Evolutionary conservation across 2,329 filamentous ascomycete species (phyloP).

Genomic region (Trichophyton simii): DNA sequence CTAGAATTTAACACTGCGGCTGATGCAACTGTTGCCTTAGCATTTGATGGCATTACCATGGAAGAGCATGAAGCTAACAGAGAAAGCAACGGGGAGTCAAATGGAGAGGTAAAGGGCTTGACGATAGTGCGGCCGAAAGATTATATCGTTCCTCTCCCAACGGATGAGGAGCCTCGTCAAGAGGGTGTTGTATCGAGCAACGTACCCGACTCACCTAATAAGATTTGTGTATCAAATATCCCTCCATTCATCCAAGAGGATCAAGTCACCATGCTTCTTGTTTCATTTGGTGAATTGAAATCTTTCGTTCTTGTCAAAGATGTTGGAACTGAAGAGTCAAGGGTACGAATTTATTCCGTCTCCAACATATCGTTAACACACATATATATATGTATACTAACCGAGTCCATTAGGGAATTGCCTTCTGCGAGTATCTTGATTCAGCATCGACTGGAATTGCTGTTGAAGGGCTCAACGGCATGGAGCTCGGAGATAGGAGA

Average conservation of each 20-base stretch:
- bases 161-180: slow-evolving; percentile 60
- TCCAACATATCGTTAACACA: background rate
- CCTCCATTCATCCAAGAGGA: slow-evolving; percentile 79
- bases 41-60: slow-evolving; percentile 82
- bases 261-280: slow-evolving; percentile 78
- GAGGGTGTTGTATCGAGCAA: slow-evolving; percentile 64
- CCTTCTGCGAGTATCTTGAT: slow-evolving; percentile 90
- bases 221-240: slow-evolving; percentile 85
- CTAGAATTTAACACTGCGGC: slow-evolving; percentile 78
- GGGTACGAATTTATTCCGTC: slow-evolving; percentile 45
- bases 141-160: slow-evolving; percentile 79
- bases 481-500: slow-evolving; percentile 79
- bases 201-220: slow-evolving; percentile 86
- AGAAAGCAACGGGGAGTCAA: slow-evolving; percentile 37
- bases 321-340: slow-evolving; percentile 67
- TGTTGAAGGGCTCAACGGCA: slow-evolving; percentile 79
- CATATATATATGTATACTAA: background rate
- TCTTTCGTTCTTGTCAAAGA: slow-evolving; percentile 87
- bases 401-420: slow-evolving; percentile 56
- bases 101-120: slow-evolving; percentile 44
- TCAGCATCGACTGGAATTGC: slow-evolving; percentile 64
- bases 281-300: slow-evolving; percentile 85
- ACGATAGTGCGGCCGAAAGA: slow-evolving; percentile 83
- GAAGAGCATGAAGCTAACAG: slow-evolving; percentile 52
- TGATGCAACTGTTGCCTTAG: slow-evolving; percentile 83